Base-by-base conservation (phyloP, 306 rosid genomes). In the Vigna mungo region DNA sequence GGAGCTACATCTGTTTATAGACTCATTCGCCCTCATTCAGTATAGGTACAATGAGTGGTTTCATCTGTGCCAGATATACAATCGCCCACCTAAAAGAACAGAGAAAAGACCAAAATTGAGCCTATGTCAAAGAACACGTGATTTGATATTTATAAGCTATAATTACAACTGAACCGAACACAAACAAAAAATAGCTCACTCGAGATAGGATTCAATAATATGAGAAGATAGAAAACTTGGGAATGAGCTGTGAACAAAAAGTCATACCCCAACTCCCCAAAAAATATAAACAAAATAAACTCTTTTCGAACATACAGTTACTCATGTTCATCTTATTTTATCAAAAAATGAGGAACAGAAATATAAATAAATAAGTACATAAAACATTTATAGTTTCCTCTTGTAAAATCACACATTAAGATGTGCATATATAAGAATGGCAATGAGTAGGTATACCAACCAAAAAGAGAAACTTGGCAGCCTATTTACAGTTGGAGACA, bases 41-140 rank as follows among this genome's bases (percentile, higher is more conserved):
- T 79, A 94, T 83, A 7, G 98, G 98, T 68, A 94, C 97, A n/a
- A 94, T 94, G 75, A 94, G 96, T 0, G 98, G 98, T 58, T 94
- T 94, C 98, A 92, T 92, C 85, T 94, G 98, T 39, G 98, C 98
- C 81, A 94, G 86, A 79, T 92, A 94, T 71, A 94, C 97, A 71
- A 94, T 94, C 3, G 98, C 98, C 98, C 98, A 94, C 98, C 98
- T 94, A 82, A 52, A 34, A 76, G 41, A 54, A 41, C 65, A 54
- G 74, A 79, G 36, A 74, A 34, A 54, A 39, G 61, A 79, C 21
- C 49, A 51, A 6, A 15, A 63, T 65, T 71, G 55, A 87, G 72
- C 43, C 41, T 6, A 48, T 7, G 54, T 36, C 59, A 60, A 76
- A 15, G 7, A 15, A 39, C 16, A 51, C 49, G 17, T 16, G 37